Evolutionary conservation across 2,329 filamentous ascomycete genomes (phyloP), one percentile per base, ranked within the genome.

Genomic region (Pestalotiopsis sp.): DNA sequence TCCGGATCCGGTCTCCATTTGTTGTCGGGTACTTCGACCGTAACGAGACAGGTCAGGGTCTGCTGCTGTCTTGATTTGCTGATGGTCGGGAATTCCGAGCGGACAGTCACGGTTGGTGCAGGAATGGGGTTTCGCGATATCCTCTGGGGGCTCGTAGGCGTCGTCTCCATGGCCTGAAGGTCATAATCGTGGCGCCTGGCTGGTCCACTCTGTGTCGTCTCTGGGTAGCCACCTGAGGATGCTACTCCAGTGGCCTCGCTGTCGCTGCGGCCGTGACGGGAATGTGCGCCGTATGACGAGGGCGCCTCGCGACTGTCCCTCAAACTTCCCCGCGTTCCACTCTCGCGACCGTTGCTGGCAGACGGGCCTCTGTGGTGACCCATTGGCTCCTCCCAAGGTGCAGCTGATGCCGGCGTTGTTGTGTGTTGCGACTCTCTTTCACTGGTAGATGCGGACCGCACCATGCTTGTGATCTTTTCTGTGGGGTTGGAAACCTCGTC

Each of bases 381-480:
- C 13, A 81, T 79, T 72, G 88, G 88, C 69, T 80, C 85, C 55
- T 93, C 91, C 91, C 94, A 97, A 20, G 85, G 83, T 20, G 87
- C 85, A 1, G 89, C 86, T 14, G 91, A 91, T 1, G 89, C 86
- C 17, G 91, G 91, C 5, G 90, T 84, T 3, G 86, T 87, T 10
- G 85, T 84, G 56, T 81, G 79, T 38, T 80, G 75, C 65, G 86
- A 87, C 72, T 87, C 84, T 13, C 83, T 81, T 72, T 96, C 93
- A 74, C 82, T 88, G 70, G 87, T 81, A 14, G 93, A 92, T 38
- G 91, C 92, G 20, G 94, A 94, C 73, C 94, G 92, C 69, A 98
- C 93, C 79, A 98, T 93, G 78, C 89, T 96, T 81, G 94, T 97
- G 72, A 98, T 89, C 87, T 98, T 98, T 81, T 97, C 95, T 98